phyloP scores from a whole-genome alignment of 768 basidiomycete species.

The Phylloporus sp. region DNA sequence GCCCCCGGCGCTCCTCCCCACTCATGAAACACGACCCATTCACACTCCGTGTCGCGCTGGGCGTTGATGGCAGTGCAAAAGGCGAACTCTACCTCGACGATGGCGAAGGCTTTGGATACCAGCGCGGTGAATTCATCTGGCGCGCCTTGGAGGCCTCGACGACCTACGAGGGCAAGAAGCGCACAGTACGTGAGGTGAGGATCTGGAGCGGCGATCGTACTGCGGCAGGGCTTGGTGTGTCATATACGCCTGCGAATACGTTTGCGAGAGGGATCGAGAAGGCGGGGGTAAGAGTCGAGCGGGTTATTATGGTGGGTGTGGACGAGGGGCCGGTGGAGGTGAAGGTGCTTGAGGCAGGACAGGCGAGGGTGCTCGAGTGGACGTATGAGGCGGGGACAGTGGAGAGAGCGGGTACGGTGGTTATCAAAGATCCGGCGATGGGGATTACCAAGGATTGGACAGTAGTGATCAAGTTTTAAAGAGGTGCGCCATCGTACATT shows the following conservation, averaged over 20 bases:
- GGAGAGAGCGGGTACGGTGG: conserved; percentile 55
- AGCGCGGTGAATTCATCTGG: conserved; percentile 80
- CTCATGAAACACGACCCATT: conserved; percentile 92
- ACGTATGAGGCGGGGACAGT: conserved; percentile 63
- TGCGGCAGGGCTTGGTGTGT: conserved; percentile 49
- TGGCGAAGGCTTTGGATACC: conserved; percentile 76
- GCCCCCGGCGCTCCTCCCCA: conserved; percentile 78
- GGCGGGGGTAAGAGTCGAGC: conserved; percentile 69
- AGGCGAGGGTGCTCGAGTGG: conserved; percentile 53
- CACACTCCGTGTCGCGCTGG: conserved; percentile 82
- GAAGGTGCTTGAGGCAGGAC: conserved; percentile 41
- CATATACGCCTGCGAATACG: conserved; percentile 55
- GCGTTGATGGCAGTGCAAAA: conserved; percentile 50
- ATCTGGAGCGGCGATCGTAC: conserved; percentile 54
- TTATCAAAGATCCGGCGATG: conserved; percentile 72
- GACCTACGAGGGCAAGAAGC: conserved; percentile 12
- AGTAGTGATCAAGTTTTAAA: conserved; percentile 37
- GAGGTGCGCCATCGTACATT: neutral
- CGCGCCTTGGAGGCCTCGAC: conserved; percentile 64
- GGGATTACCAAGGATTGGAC: conserved; percentile 61
- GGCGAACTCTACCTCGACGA: conserved; percentile 97
- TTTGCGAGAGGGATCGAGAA: conserved; percentile 60
- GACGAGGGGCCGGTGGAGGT: conserved; percentile 51
- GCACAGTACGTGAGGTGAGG: conserved; percentile 38
- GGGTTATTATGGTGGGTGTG: conserved; percentile 76